Base-by-base conservation (phyloP, 495 filamentous ascomycete species). In the Clohesyomyces aquaticus region DNA sequence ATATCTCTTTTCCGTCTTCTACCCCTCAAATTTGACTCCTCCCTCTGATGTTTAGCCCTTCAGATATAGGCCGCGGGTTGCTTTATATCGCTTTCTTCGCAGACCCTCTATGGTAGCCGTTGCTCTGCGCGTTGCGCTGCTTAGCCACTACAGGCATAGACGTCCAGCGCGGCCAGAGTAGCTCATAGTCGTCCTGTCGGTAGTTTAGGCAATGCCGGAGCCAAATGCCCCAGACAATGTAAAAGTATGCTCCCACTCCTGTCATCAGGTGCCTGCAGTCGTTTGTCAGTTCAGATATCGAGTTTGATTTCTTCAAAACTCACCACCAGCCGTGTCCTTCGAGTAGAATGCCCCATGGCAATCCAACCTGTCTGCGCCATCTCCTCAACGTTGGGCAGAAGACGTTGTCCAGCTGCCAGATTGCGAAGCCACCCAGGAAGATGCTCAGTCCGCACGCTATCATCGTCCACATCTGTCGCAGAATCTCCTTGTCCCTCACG, bases 321-420 rank as follows among this genome's bases (percentile, higher is more conserved):
- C 87, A 94, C 93, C 94, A 98, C 94, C 94, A 98, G 11, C 91
- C 94, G 79, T 98, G 94, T 0, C 91, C 93, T 75, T 98, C 94
- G 1, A 96, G 77, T 11, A 97, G 58, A 9, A 95, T 82, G 1
- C 93, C 90, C 94, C 94, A 98, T 0, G 94, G 94, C 43, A 98
- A 77, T 21, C 88, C 87, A 38, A 97, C 75, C 52, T 82, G 73
- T 56, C 87, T 85, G 63, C 93, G 84, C 85, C 88, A 91, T 12
- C 57, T 67, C 10, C 87, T 82, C 53, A 97, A 77, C n/a, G 77
- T 80, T 25, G 79, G 78, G 73, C 94, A 98, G 71, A 87, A 96
- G 53, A 80, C 73, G 60, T 91, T 96, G 68, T 98, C 94, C 67
- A 97, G 66, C 56, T 81, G 87, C 94, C 94, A 98, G 50, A 98